phyloP scores from a whole-genome alignment of 495 filamentous ascomycete species.

The Choiromyces venosus region DNA sequence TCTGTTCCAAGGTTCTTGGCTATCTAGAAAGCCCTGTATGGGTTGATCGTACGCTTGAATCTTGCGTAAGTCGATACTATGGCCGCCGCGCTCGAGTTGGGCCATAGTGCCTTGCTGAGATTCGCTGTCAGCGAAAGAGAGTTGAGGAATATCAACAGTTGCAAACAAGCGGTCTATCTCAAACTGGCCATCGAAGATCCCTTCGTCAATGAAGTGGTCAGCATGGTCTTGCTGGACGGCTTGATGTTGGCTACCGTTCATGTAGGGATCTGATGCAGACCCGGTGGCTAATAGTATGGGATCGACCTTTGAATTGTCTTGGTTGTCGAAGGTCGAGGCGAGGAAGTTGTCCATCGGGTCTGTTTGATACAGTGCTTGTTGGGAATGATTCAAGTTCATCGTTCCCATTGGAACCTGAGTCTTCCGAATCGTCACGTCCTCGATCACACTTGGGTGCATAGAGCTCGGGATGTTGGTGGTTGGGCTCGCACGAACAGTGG shows the following conservation, averaged over 20 bases:
- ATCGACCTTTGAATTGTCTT: slow-evolving; percentile 43
- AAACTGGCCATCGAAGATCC: slow-evolving; percentile 34
- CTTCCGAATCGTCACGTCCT: slow-evolving; percentile 52
- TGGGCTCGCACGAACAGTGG: slow-evolving; percentile 48
- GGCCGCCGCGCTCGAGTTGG: slow-evolving; percentile 11
- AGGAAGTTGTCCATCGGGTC: slow-evolving; percentile 20
- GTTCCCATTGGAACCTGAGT: slow-evolving; percentile 43
- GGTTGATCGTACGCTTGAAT: slow-evolving; percentile 37
- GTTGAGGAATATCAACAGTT: slow-evolving; percentile 23
- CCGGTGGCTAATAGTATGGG: slow-evolving; percentile 35
- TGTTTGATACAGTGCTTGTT: slow-evolving; percentile 25
- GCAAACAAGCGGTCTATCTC: slow-evolving; percentile 37
- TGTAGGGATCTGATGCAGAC: slow-evolving; percentile 4
- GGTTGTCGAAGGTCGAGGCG: slow-evolving; percentile 15
- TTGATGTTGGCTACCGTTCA: slow-evolving; percentile 15
- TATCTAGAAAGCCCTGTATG: slow-evolving; percentile 39
- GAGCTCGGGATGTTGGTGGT: slow-evolving; percentile 42
- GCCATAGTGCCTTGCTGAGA: slow-evolving; percentile 13
- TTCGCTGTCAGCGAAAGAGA: slow-evolving; percentile 28
- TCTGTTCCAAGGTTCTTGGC: slow-evolving; percentile 33
- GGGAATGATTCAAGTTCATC: slow-evolving; percentile 13
- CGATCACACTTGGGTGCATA: slow-evolving; percentile 45
- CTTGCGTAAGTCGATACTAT: slow-evolving; percentile 29
- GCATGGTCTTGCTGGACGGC: slow-evolving; percentile 14
- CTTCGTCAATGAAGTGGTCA: slow-evolving; percentile 23